These are phyloP conservation scores for Ophiocordyceps camponoti-rufipedis DNA, from an alignment of 2,329 filamentous ascomycete species.

Conservation along the genomic window DNA sequence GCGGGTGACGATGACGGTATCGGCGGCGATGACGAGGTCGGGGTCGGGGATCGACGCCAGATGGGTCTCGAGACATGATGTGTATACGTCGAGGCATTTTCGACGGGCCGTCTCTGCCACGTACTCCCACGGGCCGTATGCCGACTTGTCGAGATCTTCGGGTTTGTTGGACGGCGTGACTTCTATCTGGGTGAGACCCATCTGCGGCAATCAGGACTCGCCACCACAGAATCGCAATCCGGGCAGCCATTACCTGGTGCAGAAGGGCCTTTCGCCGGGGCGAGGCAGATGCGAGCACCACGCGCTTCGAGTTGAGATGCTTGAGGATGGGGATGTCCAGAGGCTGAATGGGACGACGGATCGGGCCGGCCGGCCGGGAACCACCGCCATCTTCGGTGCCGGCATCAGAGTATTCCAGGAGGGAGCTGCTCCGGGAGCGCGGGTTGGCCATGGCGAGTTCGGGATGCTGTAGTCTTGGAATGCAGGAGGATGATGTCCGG, in stretches of 20 bases:
- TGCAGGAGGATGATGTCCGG: neutral
- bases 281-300: slow-evolving; percentile 81
- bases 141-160: slow-evolving; percentile 66
- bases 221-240: neutral
- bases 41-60: slow-evolving; percentile 42
- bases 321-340: slow-evolving; percentile 66
- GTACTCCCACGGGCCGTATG: slow-evolving; percentile 71
- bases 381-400: slow-evolving; percentile 17
- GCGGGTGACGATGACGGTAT: slow-evolving; percentile 71
- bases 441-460: slow-evolving; percentile 10
- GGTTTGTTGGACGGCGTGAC: slow-evolving; percentile 66
- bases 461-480: neutral
- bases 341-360: slow-evolving; percentile 37
- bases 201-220: slow-evolving; percentile 21
- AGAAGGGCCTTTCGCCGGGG: slow-evolving; percentile 72
- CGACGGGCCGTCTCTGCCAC: slow-evolving; percentile 70
- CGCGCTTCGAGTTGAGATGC: slow-evolving; percentile 56
- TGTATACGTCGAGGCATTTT: slow-evolving; percentile 63
- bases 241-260: slow-evolving; percentile 33
- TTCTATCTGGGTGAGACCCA: slow-evolving; percentile 69
- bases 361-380: slow-evolving; percentile 12
- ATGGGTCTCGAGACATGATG: slow-evolving; percentile 22
- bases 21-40: slow-evolving; percentile 70
- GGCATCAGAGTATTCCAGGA: slow-evolving; percentile 26
- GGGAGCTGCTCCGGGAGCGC: slow-evolving; percentile 14